phyloP scores from a whole-genome alignment of 768 basidiomycete genomes.

The Mycena haematopus region DNA sequence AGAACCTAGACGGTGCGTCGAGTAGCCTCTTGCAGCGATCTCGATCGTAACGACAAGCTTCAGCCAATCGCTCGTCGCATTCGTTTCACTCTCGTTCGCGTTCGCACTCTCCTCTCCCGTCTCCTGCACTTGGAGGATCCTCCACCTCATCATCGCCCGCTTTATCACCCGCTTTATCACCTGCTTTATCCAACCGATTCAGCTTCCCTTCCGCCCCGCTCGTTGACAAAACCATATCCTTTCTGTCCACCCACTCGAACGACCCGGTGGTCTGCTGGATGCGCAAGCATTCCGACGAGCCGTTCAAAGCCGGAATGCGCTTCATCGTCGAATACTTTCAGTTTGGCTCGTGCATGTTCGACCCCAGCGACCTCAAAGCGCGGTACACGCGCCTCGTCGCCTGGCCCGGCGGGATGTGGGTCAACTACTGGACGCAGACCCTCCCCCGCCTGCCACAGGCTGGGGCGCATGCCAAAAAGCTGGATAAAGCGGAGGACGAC shows the following conservation, averaged over 20 bases:
- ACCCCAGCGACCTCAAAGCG: slow-evolving; percentile 52
- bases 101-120: slow-evolving; percentile 15
- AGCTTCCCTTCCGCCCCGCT: slow-evolving; percentile 33
- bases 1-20: slow-evolving; percentile 36
- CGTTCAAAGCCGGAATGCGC: slow-evolving; percentile 52
- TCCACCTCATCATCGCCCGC: slow-evolving; percentile 12
- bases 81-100: slow-evolving; percentile 26
- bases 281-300: slow-evolving; percentile 59
- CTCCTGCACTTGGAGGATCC: slow-evolving; percentile 17
- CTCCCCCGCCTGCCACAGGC: slow-evolving; percentile 29
- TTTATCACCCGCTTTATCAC: slow-evolving; percentile 18
- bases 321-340: slow-evolving; percentile 64
- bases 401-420: slow-evolving; percentile 61
- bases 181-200: slow-evolving; percentile 16
- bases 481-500: slow-evolving; percentile 27
- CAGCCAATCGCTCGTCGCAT: slow-evolving; percentile 16
- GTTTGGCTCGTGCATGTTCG: slow-evolving; percentile 65
- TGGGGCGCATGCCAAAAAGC: slow-evolving; percentile 20
- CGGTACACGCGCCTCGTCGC: slow-evolving; percentile 55
- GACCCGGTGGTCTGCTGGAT: slow-evolving; percentile 56
- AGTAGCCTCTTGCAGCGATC: not conserved
- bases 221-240: slow-evolving; percentile 45
- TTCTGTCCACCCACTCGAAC: slow-evolving; percentile 48
- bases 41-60: not conserved
- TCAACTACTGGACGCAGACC: slow-evolving; percentile 68